These are phyloP conservation scores for Panicum hallii DNA, from an alignment of 202 grass and related monocot species.

Conservation along the genomic window DNA sequence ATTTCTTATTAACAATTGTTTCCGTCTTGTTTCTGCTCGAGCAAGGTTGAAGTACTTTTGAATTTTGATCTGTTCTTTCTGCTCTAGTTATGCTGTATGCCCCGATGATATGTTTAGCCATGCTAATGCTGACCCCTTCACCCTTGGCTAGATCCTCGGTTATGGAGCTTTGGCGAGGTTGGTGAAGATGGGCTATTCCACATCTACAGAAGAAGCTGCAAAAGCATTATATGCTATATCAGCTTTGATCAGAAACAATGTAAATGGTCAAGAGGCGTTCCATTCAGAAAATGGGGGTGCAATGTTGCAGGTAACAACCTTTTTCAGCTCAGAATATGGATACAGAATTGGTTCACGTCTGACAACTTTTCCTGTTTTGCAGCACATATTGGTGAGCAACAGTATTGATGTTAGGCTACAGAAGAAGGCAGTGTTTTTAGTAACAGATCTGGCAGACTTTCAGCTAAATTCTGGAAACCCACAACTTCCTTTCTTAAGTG, in stretches of 20 bases:
- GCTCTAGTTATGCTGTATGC: slow-evolving; percentile 15
- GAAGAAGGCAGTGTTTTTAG: slow-evolving; percentile 81
- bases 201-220: slow-evolving; percentile 68
- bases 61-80: slow-evolving; percentile 31
- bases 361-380: slow-evolving; percentile 38
- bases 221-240: slow-evolving; percentile 91
- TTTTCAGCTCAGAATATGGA: slow-evolving; percentile 4
- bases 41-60: neutral
- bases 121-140: slow-evolving; percentile 30
- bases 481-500: slow-evolving; percentile 62
- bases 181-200: slow-evolving; percentile 92
- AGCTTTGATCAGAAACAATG: slow-evolving; percentile 79
- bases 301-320: slow-evolving; percentile 82
- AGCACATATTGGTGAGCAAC: slow-evolving; percentile 77
- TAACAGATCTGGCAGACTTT: slow-evolving; percentile 82
- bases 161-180: slow-evolving; percentile 78
- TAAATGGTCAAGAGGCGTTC: slow-evolving; percentile 76
- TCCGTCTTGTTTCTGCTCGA: slow-evolving; percentile 11
- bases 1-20: slow-evolving; percentile 10
- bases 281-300: slow-evolving; percentile 60
- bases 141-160: slow-evolving; percentile 66
- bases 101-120: neutral
- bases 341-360: slow-evolving; percentile 33
- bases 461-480: slow-evolving; percentile 60
- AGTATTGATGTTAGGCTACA: slow-evolving; percentile 62